Conservation (phyloP, 2,329 filamentous ascomycete genomes). For the Colletotrichum sp. region DNA sequence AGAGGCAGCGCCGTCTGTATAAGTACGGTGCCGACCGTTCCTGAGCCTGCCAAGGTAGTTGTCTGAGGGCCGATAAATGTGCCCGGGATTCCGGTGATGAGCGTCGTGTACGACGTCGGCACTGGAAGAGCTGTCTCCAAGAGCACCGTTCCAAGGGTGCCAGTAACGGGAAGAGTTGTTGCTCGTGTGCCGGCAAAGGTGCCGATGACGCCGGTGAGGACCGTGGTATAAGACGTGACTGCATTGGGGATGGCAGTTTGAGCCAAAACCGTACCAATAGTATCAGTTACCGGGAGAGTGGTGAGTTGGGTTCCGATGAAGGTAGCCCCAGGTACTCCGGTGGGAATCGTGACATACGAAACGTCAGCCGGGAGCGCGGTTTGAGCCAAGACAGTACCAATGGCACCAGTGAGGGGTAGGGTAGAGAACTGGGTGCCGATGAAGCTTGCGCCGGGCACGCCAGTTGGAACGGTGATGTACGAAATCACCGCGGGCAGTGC, state of each 20-base stretch:
- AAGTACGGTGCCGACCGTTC: background rate
- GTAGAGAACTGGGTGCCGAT: background rate
- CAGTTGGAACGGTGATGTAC: background rate
- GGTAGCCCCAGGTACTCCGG: background rate
- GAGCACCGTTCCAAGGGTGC: background rate
- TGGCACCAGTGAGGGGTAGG: background rate
- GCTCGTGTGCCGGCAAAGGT: background rate
- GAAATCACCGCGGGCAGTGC: background rate
- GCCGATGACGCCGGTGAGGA: background rate
- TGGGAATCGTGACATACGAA: background rate
- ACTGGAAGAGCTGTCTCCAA: slow-evolving; percentile 3
- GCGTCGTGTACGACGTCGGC: background rate
- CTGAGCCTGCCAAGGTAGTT: background rate
- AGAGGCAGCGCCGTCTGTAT: background rate
- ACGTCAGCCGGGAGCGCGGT: background rate
- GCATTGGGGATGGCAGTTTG: background rate
- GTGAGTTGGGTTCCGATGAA: background rate
- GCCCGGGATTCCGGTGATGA: background rate
- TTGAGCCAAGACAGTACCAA: background rate
- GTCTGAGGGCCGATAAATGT: background rate
- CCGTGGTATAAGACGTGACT: background rate
- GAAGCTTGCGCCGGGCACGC: background rate
- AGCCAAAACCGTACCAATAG: background rate
- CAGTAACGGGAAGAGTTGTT: background rate
- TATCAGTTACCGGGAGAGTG: background rate